Evolutionary conservation across 2,329 filamentous ascomycete species (phyloP), one percentile per base, ranked within the genome.

Genomic region (Amauroascus verrucosus): DNA sequence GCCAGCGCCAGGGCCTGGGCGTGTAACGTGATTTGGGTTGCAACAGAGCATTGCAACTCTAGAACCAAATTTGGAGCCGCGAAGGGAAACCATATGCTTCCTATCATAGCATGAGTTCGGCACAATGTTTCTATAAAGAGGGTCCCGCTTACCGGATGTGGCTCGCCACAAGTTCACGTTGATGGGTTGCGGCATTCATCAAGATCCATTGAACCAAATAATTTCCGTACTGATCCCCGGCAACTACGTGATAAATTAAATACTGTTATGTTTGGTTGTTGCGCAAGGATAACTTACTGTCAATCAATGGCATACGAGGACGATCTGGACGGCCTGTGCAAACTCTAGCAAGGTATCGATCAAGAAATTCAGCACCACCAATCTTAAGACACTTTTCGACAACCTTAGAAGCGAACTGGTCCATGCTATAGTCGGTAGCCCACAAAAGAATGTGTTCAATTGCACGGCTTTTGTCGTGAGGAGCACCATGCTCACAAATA

Each of bases 371-470:
- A 24, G 78, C 72, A 26, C 89, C 88, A 43, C 91, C 88, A 72
- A 98, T 95, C 76, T 98, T 98, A 61, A 98, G 81, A 64, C 93
- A 98, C 73, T 98, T 98, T 73, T 98, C 91, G 57, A 98, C 91
- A 43, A 98, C 93, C 72, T 98, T 98, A 56, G 93, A 98, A 41
- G 93, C 94, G 67, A 96, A 98, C 66, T 98, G 93, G 63, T 98
- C 93, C 80, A 95, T 96, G 71, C 91, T 97, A 72, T 97, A 98
- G 71, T 96, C 90, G 14, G 88, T 86, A 30, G 90, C 88, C 70
- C 88, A 95, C 58, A 85, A 85, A 60, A 98, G 85, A 64, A 98
- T 91, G 69, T 97, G 91, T 61, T 98, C 91, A 64, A 96, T 85
- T 43, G 94, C 93, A 61, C 90, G 85, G 70, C 85, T 91, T 63